Evolutionary conservation across 306 rosid species (phyloP), one percentile per base, ranked within the genome.

Genomic region (Rubus parviflorus): DNA sequence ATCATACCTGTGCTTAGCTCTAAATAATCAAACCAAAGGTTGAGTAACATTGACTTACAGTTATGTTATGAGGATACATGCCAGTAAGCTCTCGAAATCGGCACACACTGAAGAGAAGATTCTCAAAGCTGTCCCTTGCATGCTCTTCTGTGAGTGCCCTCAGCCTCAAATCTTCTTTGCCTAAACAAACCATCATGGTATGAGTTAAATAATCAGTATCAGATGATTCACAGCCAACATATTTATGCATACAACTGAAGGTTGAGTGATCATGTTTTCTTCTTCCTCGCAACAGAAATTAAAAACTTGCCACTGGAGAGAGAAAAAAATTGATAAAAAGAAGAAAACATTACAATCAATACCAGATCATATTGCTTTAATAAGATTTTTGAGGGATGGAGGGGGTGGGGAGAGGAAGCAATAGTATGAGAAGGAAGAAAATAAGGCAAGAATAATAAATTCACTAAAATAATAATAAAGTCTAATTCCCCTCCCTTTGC

Each of bases 111-210:
- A 95, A 92, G 22, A 90, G 88, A 85, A 95, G 99, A 83, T 95
- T 95, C 81, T 90, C 99, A 72, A 95, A 95, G 81, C 99, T 95
- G 85, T 95, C 97, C 51, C 97, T 83, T 30, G 97, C 99, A 84
- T 95, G 94, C 86, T 95, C 97, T 87, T 95, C 98, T 10, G 99
- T 92, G 52, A 95, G 92, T 75, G 97, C 87, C 79, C 97, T 87
- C 83, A 75, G 80, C 83, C 89, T 89, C 75, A 95, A 88, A 74
- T 77, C 78, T 77, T 88, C 91, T 65, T 87, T 87, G 41, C 92
- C 99, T 92, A 72, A 70, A 80, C 10, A 78, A 64, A 72, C 68
- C 80, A 76, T 37, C 71, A 68, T 76, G 42, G 42, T 52, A 19
- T 17, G 5, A 35, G 68, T n/a, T 60, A 49, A 38, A 13, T 19